Conservation (phyloP, 768 basidiomycete species). For the Favolaschia claudopus region DNA sequence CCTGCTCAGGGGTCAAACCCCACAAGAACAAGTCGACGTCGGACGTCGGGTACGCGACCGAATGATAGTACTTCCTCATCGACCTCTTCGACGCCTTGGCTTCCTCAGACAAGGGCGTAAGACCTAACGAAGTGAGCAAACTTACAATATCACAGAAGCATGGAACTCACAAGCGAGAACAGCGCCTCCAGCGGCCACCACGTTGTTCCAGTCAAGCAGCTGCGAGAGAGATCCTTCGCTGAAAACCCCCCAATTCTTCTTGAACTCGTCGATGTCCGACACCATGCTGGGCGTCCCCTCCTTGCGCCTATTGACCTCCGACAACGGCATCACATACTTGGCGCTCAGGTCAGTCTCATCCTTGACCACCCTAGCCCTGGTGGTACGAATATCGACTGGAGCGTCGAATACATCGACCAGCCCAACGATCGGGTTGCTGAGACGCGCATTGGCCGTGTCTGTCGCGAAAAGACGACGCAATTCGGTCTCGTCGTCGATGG, state of each 20-base stretch:
- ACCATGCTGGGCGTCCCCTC: constrained; percentile 61
- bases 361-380: constrained; percentile 56
- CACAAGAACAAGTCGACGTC: constrained; percentile 72
- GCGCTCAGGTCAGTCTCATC: constrained; percentile 52
- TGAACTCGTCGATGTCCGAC: constrained; percentile 60
- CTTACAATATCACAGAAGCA: no score
- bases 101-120: constrained; percentile 56
- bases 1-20: constrained; percentile 63
- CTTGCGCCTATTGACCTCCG: constrained; percentile 49
- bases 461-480: constrained; percentile 64
- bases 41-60: constrained; percentile 61
- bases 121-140: no score
- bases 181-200: constrained; percentile 67
- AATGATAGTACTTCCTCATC: constrained; percentile 66
- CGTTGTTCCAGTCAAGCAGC: constrained; percentile 67
- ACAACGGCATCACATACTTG: constrained; percentile 63
- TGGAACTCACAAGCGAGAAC: constrained; percentile 71
- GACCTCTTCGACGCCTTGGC: constrained; percentile 61
- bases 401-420: constrained; percentile 67
- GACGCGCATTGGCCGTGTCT: constrained; percentile 52
- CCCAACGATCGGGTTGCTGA: constrained; percentile 59
- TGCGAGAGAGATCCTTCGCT: constrained; percentile 68
- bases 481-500: constrained; percentile 63
- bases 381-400: constrained; percentile 54
- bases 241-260: constrained; percentile 70